Conservation (phyloP, 1,139 yeast species). For the Wickerhamomyces sp. region DNA sequence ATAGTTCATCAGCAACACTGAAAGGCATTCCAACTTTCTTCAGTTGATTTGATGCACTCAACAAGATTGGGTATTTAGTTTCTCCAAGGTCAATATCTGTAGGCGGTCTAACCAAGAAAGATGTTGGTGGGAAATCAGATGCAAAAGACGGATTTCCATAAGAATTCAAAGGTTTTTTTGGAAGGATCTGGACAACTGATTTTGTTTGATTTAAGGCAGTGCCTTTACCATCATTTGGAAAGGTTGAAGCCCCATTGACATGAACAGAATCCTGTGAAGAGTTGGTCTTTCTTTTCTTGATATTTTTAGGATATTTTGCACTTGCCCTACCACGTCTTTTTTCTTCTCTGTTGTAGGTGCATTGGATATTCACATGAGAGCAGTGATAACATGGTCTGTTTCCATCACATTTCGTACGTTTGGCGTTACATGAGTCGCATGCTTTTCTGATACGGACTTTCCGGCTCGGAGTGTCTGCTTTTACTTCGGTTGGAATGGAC, state of each 20-base stretch:
- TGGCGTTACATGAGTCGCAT: constrained; percentile 36
- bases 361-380: constrained; percentile 23
- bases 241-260: not conserved
- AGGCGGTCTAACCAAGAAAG: constrained; percentile 1
- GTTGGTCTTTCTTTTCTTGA: constrained; percentile 17
- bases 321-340: constrained; percentile 36
- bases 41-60: constrained; percentile 21
- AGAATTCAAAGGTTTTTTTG: not conserved
- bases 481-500: no score
- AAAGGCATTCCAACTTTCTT: constrained; percentile 24
- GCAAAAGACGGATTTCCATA: not conserved
- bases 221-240: no score
- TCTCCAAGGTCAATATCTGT: constrained; percentile 8
- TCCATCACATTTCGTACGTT: constrained; percentile 38
- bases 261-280: not conserved
- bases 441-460: constrained; percentile 28
- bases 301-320: constrained; percentile 25
- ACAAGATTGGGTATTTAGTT: constrained; percentile 25
- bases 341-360: constrained; percentile 33
- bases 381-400: constrained; percentile 34
- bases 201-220: not conserved
- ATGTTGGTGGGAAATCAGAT: constrained; percentile 4
- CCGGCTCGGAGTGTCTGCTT: no score
- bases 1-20: constrained; percentile 30
- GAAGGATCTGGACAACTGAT: not conserved